Evolutionary conservation across 345 rosid species (phyloP).

Genomic region (Eucalyptus sp.): DNA sequence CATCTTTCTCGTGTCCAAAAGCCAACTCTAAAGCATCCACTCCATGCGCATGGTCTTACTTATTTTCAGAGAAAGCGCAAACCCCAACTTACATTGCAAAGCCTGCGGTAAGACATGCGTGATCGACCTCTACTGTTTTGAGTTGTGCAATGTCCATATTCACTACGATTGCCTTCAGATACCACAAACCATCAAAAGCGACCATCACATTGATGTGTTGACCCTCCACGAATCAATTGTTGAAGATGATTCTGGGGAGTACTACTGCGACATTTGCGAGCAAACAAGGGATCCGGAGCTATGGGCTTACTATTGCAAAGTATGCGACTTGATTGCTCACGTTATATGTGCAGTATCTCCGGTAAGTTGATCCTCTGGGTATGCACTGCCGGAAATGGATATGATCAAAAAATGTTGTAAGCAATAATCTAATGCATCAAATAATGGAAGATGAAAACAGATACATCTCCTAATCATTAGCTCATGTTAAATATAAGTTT

Average conservation of each 20-base stretch:
- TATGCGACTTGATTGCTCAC: background rate
- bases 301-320: background rate
- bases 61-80: background rate
- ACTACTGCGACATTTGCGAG: background rate
- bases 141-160: background rate
- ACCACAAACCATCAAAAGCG: background rate
- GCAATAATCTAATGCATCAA: background rate
- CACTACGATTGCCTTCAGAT: background rate
- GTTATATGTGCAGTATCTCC: background rate
- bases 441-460: background rate
- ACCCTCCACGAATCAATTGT: background rate
- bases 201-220: background rate
- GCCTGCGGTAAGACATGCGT: background rate
- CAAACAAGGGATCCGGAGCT: background rate
- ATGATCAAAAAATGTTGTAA: background rate
- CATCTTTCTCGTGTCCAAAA: background rate
- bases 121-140: background rate
- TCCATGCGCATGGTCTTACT: background rate
- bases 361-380: background rate
- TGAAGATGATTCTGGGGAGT: background rate
- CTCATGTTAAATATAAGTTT: background rate
- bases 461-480: background rate
- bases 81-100: background rate
- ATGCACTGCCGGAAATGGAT: background rate
- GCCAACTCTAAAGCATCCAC: background rate